Base-by-base conservation (phyloP, 305 asterid species). In the Fraxinus sp. region DNA sequence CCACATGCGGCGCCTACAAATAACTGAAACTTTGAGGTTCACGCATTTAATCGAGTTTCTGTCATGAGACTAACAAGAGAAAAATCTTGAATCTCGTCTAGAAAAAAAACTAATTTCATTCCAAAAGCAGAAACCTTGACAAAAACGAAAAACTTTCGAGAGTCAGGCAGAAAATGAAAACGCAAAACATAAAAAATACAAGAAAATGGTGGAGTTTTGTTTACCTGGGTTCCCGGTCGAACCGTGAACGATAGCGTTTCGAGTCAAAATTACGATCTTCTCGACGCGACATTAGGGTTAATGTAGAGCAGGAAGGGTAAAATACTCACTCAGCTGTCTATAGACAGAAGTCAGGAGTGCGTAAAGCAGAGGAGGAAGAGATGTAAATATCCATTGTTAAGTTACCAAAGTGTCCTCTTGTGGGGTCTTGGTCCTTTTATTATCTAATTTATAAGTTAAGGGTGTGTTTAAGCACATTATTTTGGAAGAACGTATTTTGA, bases 201-300 rank as follows among this genome's bases (percentile, higher is more conserved):
- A 72, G 28, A 74, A 57, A 55, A 14, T 39, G 6, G 70, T 43
- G 16, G 30, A 22, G 28, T 18, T 14, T 30, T 16, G 70, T 43
- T 43, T 82, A 89, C 97, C 96, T 91, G 64, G 94, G 96, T 85
- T 94, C 94, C 59, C 90, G 91, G 84, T 89, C 95, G 86, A 89
- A 90, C 64, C 92, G 91, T 52, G 96, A 91, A 81, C 91, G 94
- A 83, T 82, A 88, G 39, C 96, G 92, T 85, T 89, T 90, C 11
- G 94, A 82, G 4, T 92, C 94, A 73, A 89, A 89, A 80, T 83
- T 86, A 66, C 93, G 93, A 78, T 81, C 88, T 41, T 90, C 93
- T 35, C 90, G 90, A 79, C 93, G 97, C 62, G 97, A 89, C 97
- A 92, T 92, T 57, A 72, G 64, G 77, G 79, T 20, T 70, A 9